Evolutionary conservation across 1,139 yeast species (phyloP), one percentile per base, ranked within the genome.

Genomic region (Wickerhamomyces sp.): DNA sequence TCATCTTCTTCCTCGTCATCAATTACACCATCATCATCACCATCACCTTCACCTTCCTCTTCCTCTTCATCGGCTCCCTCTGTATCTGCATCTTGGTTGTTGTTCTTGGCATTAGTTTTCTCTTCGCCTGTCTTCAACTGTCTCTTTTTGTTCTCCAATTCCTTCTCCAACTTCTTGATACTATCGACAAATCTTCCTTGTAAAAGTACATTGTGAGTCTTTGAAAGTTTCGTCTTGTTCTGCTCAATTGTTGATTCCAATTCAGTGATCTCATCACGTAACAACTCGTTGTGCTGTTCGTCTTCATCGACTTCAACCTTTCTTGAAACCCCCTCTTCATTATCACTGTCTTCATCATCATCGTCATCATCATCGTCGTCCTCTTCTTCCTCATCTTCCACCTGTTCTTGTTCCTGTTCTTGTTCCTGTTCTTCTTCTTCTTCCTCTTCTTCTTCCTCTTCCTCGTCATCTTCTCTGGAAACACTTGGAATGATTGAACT

Each of bases 141-240:
- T 40, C 83, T 69, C 62, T 75, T 76, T 66, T 91, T 91, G 52
- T 76, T 71, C 39, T 88, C 96, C 41, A 89, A 69, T 45, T 93
- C 96, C 33, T 81, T 79, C 58, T 79, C 82, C 50, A 93, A 70
- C 39, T 89, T 81, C 40, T 72, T 73, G 40, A 87, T 83, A 37
- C 86, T 87, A 46, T 84, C 93, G 51, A 82, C 73, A 56, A 88
- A 84, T 62, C 96, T 81, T 61, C 83, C 85, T 56, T 82, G 79
- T 76, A 91, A 72, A 65, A 91, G 82, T 50, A 89, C 89, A 56
- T 88, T 88, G 24, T 89, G 77, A 2, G 94, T 89, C 39, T 81
- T 80, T 14, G 72, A 75, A 32, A 87, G 74, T 48, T 86, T 91
- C 35, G 71, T 71, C 54, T 76, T 77, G 52, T 89, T 91, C 49